Percentiles rank a stretch among this genome's conserved stretches.
phyloP scores from a whole-genome alignment of 139 green algal genomes.

The Microglena sp. region DNA sequence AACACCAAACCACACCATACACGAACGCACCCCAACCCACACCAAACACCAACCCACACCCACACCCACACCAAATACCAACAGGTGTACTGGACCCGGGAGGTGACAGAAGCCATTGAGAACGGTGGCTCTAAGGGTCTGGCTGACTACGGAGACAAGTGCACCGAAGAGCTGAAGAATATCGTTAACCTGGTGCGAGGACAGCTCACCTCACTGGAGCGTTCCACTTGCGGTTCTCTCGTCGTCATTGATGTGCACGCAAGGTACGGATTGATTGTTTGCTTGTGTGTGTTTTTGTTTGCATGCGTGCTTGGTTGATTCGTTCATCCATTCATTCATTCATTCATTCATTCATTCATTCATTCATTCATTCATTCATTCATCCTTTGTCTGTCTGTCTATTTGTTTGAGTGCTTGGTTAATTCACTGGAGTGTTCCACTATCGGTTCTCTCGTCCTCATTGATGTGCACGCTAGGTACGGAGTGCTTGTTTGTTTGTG shows the following conservation, averaged over 20 bases:
- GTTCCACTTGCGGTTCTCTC: slow-evolving; percentile 46
- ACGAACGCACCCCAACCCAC: too few species aligned
- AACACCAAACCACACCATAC: too few species aligned
- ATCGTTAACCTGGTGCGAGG: slow-evolving; percentile 54
- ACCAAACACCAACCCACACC: too few species aligned
- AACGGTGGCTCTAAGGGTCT: slow-evolving; percentile 49
- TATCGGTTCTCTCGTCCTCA: slow-evolving; percentile 51
- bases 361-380: neutral
- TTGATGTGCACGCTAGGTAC: slow-evolving; percentile 58
- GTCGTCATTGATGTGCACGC: slow-evolving; percentile 67
- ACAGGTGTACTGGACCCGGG: slow-evolving; percentile 66
- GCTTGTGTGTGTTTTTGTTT: neutral
- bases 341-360: neutral
- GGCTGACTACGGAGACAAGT: slow-evolving; percentile 45
- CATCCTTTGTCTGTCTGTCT: neutral
- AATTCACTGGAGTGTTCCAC: slow-evolving; percentile 17
- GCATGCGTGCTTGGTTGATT: too few species aligned
- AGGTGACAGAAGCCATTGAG: slow-evolving; percentile 60
- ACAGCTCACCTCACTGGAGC: slow-evolving; percentile 48
- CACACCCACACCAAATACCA: neutral
- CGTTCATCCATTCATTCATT: neutral
- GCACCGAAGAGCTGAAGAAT: slow-evolving; percentile 56
- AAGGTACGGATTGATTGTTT: slow-evolving; percentile 25
- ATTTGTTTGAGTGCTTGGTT: neutral
- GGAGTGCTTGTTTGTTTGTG: slow-evolving; percentile 16